phyloP scores from a whole-genome alignment of 75 land plant species.

The Cryptomeria japonica region DNA sequence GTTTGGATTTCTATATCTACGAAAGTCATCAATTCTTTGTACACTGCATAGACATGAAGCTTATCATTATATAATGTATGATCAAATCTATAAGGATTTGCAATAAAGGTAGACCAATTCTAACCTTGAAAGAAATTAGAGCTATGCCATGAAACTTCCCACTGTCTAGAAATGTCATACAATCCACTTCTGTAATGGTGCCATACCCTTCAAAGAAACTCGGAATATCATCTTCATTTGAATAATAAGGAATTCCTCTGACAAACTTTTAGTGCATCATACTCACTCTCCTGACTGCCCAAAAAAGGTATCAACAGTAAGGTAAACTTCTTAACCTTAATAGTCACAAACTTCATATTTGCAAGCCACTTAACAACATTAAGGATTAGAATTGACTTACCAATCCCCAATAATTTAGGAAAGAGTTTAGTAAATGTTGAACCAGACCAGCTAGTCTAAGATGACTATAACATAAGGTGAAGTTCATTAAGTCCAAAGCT shows the following conservation, averaged over 20 bases:
- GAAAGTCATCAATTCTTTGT: neutral
- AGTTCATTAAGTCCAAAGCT: neutral
- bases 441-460: neutral
- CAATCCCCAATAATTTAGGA: neutral
- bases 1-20: neutral
- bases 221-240: constrained; percentile 88
- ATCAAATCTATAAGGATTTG: neutral
- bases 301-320: neutral
- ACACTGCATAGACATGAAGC: neutral
- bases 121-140: constrained; percentile 83
- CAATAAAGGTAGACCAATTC: neutral
- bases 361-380: neutral
- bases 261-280: constrained; percentile 58
- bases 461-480: neutral
- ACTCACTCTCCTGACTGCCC: constrained; percentile 28
- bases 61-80: neutral
- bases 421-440: neutral
- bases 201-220: constrained; percentile 86
- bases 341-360: neutral
- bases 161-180: constrained; percentile 82
- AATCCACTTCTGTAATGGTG: constrained; percentile 79
- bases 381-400: neutral
- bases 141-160: constrained; percentile 97
- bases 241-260: constrained; percentile 94
- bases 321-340: neutral